Evolutionary conservation across 352 stramenopile species (phyloP).

Genomic region (Pythium aphanidermatum): DNA sequence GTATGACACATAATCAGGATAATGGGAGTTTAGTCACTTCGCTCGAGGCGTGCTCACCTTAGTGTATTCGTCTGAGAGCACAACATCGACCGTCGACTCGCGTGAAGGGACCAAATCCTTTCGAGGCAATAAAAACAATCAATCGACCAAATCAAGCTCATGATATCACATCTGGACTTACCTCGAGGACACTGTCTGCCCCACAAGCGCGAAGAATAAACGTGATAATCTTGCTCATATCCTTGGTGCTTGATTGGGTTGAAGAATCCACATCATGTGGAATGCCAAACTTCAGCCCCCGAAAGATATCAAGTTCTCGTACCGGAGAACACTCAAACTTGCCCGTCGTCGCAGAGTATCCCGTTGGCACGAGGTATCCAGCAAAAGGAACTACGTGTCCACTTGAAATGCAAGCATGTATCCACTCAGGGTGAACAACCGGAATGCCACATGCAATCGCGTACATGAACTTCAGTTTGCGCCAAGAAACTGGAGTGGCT

Average conservation of each 20-base stretch:
- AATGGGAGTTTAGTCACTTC: no score
- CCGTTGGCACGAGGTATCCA: slow-evolving; percentile 62
- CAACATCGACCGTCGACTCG: slow-evolving; percentile 41
- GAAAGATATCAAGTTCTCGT: slow-evolving; percentile 51
- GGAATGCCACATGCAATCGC: slow-evolving; percentile 76
- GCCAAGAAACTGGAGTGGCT: slow-evolving; percentile 63
- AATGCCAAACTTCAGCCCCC: slow-evolving; percentile 55
- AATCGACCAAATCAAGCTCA: not conserved
- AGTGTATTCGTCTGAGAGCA: slow-evolving; percentile 66
- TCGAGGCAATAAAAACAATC: not conserved
- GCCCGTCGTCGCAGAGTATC: slow-evolving; percentile 49
- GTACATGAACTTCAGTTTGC: slow-evolving; percentile 79
- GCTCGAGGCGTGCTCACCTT: no score
- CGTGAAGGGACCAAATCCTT: slow-evolving; percentile 44
- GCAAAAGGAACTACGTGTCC: slow-evolving; percentile 49
- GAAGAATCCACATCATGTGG: slow-evolving; percentile 34
- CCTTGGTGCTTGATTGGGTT: slow-evolving; percentile 28
- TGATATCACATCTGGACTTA: slow-evolving; percentile 11
- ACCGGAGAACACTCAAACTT: slow-evolving; percentile 55
- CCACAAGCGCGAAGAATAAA: slow-evolving; percentile 64
- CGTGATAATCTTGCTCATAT: slow-evolving; percentile 36
- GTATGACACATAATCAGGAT: slow-evolving; percentile 19
- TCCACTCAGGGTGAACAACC: slow-evolving; percentile 77
- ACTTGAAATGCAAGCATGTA: slow-evolving; percentile 54
- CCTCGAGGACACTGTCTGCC: slow-evolving; percentile 49